Base-by-base conservation (phyloP, 2,329 filamentous ascomycete genomes). In the Arthrobotrys iridis region DNA sequence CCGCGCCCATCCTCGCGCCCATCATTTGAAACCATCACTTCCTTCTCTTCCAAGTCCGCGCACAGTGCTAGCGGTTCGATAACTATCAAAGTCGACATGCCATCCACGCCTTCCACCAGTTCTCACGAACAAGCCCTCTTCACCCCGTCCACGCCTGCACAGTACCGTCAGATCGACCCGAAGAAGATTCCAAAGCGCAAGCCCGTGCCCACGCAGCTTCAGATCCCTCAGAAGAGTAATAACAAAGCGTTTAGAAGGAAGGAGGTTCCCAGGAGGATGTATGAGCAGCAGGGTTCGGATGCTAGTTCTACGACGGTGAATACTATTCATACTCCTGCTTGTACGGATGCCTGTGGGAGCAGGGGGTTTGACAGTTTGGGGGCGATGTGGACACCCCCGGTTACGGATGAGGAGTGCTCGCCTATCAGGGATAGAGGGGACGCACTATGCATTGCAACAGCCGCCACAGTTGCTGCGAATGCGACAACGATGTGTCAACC, bases 171-270 rank as follows among this genome's bases (percentile, higher is more conserved):
- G 28, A 74, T 74, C 43, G 70, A 74, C 20, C 70, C 70, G 1
- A 74, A 67, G 45, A 74, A 74, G 50, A 74, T 74, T 20, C 70
- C 70, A 8, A 74, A 74, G 20, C 62, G 70, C 24, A 74, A 74
- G 20, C 70, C 70, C 1, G 70, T 74, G 13, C 70, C 70, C 7
- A 22, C 55, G 8, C 70, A 66, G 24, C 45, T 67, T 20, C 62
- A 67, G 10, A 73, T 60, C 26, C 59, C 68, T n/a, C 28, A 45
- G 37, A 71, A 62, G 33, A 46, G 37, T 20, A 71, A 66, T 30
- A 60, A 60, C 33, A 74, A 74, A 26, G 70, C 70, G 5, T 74
- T 74, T 22, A 74, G 37, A 15, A 55, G 70, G 8, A 74, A 74
- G 43, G 70, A 74, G 43, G 70, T 74, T 1, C 70, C 70, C 0